Conservation (phyloP, 2,329 filamentous ascomycete species). For the Lachnellula willkommii region DNA sequence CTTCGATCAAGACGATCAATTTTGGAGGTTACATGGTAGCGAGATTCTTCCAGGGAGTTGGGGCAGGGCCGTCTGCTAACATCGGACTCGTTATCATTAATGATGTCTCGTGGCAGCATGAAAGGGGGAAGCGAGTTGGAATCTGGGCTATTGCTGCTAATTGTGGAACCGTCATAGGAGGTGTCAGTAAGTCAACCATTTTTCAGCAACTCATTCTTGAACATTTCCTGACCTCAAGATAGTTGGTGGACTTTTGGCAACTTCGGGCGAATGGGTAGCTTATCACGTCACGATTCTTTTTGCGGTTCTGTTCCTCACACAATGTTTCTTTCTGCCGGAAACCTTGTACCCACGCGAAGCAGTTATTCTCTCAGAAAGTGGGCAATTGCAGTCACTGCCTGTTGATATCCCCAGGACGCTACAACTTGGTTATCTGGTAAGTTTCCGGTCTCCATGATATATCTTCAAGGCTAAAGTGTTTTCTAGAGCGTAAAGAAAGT, state of each 20-base stretch:
- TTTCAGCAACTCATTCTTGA: no score
- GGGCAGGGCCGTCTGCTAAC: slow-evolving; percentile 40
- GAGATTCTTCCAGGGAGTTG: slow-evolving; percentile 53
- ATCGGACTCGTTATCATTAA: slow-evolving; percentile 35
- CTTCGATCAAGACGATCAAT: slow-evolving; percentile 30
- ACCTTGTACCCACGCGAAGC: no score
- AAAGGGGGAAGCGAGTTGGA: slow-evolving; percentile 50
- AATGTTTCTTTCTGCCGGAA: slow-evolving; percentile 32
- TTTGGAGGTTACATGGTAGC: slow-evolving; percentile 52
- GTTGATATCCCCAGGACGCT: no score
- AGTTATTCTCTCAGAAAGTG: no score
- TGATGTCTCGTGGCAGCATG: slow-evolving; percentile 52
- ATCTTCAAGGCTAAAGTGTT: no score
- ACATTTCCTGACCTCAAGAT: neutral
- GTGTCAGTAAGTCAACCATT: slow-evolving; percentile 35
- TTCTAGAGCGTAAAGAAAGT: no score
- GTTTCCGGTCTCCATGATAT: no score
- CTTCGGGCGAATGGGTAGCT: slow-evolving; percentile 47
- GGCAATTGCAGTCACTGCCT: no score
- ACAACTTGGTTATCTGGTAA: no score
- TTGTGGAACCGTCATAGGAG: slow-evolving; percentile 44
- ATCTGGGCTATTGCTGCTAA: slow-evolving; percentile 54
- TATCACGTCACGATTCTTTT: slow-evolving; percentile 52
- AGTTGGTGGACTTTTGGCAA: slow-evolving; percentile 48
- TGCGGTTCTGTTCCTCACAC: slow-evolving; percentile 41